Evolutionary conservation across 2,329 filamentous ascomycete species (phyloP).

Genomic region (Pyricularia sp.): DNA sequence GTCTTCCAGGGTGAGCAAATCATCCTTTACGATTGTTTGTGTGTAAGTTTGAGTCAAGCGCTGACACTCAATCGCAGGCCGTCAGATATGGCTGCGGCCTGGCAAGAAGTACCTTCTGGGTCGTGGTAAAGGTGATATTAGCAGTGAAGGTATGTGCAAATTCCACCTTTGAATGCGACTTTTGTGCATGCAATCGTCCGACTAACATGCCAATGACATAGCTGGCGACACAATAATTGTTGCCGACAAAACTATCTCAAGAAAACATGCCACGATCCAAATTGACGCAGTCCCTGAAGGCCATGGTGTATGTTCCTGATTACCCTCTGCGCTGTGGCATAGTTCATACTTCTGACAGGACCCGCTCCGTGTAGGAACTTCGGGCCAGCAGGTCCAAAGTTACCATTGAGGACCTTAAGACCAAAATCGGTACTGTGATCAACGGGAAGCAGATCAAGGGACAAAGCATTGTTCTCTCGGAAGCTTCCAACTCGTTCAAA

Average conservation of each 20-base stretch:
- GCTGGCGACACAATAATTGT: slow-evolving; percentile 60
- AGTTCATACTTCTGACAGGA: neutral
- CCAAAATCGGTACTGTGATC: slow-evolving; percentile 73
- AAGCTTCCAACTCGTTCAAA: slow-evolving; percentile 53
- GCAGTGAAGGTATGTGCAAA: neutral
- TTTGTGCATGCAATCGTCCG: neutral
- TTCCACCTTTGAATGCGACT: neutral
- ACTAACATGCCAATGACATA: neutral
- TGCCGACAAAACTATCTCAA: slow-evolving; percentile 73
- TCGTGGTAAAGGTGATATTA: slow-evolving; percentile 46
- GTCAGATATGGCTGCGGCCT: slow-evolving; percentile 74
- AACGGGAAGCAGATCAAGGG: slow-evolving; percentile 65
- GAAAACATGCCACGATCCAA: slow-evolving; percentile 75
- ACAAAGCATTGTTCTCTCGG: slow-evolving; percentile 44
- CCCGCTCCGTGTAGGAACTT: slow-evolving; percentile 17
- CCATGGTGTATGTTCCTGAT: slow-evolving; percentile 48
- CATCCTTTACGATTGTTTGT: neutral
- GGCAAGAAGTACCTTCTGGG: slow-evolving; percentile 82
- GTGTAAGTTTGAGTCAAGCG: slow-evolving; percentile 2
- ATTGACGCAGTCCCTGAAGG: slow-evolving; percentile 56
- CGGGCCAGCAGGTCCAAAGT: slow-evolving; percentile 56
- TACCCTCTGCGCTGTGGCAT: neutral
- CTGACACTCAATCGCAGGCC: slow-evolving; percentile 34
- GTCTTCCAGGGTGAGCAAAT: slow-evolving; percentile 35
- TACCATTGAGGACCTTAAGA: slow-evolving; percentile 68